Conservation (phyloP, 1,284 basidiomycete species). For the Ustilago trichophora region DNA sequence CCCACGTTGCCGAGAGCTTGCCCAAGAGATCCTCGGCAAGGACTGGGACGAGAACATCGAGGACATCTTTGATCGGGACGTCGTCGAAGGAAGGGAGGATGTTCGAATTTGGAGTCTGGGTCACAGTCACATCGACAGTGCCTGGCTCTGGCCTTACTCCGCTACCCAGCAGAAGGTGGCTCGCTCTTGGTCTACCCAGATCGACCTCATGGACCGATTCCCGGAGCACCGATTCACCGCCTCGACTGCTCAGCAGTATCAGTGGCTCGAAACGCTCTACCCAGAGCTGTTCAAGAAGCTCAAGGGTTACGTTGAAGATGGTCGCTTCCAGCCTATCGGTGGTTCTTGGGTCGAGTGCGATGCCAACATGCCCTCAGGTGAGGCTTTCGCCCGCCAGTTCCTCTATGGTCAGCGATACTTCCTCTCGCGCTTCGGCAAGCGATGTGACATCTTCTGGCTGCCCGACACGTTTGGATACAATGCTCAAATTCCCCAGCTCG, state of each 20-base stretch:
- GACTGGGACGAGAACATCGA: constrained; percentile 80
- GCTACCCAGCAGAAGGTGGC: constrained; percentile 97
- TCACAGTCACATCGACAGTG: constrained; percentile 62
- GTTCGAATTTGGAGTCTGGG: constrained; percentile 55
- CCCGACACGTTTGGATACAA: constrained; percentile 73
- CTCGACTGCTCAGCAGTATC: constrained; percentile 92
- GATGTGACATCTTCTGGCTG: constrained; percentile 71
- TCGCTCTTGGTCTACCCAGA: constrained; percentile 85
- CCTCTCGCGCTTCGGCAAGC: constrained; percentile 80
- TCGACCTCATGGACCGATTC: constrained; percentile 94
- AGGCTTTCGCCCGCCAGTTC: constrained; percentile 74
- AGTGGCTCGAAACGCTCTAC: constrained; percentile 84
- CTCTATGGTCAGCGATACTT: constrained; percentile 91
- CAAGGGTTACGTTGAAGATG: constrained; percentile 78
- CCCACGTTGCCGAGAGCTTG: constrained; percentile 75
- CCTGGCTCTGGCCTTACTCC: constrained; percentile 87
- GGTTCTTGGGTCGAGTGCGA: constrained; percentile 75
- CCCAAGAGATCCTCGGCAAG: constrained; percentile 83
- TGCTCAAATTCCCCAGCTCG: constrained; percentile 79
- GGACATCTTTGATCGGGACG: constrained; percentile 74
- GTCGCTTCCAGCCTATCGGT: constrained; percentile 84
- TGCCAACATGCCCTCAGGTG: constrained; percentile 61
- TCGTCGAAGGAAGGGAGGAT: constrained; percentile 48
- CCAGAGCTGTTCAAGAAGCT: constrained; percentile 85
- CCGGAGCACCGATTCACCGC: constrained; percentile 94